Conservation (phyloP, 352 stramenopile genomes). For the Globisporangium mamillatum region DNA sequence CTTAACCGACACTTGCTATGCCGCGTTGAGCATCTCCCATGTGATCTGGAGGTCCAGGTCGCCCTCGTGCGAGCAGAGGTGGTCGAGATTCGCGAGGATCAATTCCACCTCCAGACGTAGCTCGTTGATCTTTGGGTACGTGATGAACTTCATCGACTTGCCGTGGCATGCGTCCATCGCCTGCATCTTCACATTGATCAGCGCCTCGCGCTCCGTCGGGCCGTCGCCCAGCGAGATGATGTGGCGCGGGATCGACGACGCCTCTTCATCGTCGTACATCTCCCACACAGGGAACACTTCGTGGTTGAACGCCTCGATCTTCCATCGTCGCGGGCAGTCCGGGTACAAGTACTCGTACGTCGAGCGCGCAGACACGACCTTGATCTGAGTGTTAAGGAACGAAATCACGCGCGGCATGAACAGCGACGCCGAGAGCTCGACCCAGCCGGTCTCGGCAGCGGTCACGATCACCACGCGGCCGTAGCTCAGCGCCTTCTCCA, state of each 20-base stretch:
- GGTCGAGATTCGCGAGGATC: slow-evolving; percentile 76
- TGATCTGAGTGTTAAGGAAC: slow-evolving; percentile 81
- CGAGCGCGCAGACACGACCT: slow-evolving; percentile 87
- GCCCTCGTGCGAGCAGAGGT: slow-evolving; percentile 78
- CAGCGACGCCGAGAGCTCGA: slow-evolving; percentile 82
- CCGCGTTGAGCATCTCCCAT: slow-evolving; percentile 76
- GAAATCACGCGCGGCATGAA: slow-evolving; percentile 84
- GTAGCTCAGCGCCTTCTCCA: slow-evolving; percentile 67
- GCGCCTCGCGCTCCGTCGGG: slow-evolving; percentile 75
- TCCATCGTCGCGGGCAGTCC: slow-evolving; percentile 82
- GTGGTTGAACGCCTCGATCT: slow-evolving; percentile 87
- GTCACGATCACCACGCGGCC: slow-evolving; percentile 88
- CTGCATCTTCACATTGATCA: slow-evolving; percentile 87
- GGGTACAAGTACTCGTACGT: slow-evolving; percentile 90
- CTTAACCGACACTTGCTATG: slow-evolving; percentile 20
- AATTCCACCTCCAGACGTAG: slow-evolving; percentile 77
- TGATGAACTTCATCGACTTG: slow-evolving; percentile 89
- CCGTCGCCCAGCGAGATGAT: slow-evolving; percentile 83
- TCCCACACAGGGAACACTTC: slow-evolving; percentile 82
- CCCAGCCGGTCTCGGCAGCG: slow-evolving; percentile 87
- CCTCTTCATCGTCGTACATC: slow-evolving; percentile 51
- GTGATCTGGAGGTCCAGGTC: slow-evolving; percentile 84
- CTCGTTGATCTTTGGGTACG: slow-evolving; percentile 83
- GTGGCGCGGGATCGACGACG: slow-evolving; percentile 51
- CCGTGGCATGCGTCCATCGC: slow-evolving; percentile 74